Base-by-base conservation (phyloP, 2,329 filamentous ascomycete genomes). In the Curvularia sp. region DNA sequence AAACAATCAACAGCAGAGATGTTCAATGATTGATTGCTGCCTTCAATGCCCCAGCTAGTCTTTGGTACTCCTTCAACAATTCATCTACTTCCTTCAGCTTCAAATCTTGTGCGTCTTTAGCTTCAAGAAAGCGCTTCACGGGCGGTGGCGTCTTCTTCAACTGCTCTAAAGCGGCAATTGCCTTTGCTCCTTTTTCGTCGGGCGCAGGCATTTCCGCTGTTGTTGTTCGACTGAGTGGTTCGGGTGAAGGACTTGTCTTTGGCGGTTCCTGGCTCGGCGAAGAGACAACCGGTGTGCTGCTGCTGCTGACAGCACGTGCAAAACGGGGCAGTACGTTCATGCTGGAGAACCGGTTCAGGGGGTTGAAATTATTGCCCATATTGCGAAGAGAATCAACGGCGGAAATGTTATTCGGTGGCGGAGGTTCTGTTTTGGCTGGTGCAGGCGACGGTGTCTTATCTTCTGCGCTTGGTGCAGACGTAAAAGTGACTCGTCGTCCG, bases 321-420 rank as follows among this genome's bases (percentile, higher is more conserved):
- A 96, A 94, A 0, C 88, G 88, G 55, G 90, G 87, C 66, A 96
- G 89, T 72, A 88, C 85, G 55, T 85, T 85, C 73, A 95, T 92
- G 33, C 88, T 84, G 8, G 89, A 87, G 51, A 96, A 85, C 51
- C 92, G 86, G 44, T 88, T 91, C 74, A 96, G 88, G 3, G 92
- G 92, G 69, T 96, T 96, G 33, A 96, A 81, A 0, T 89, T 89
- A 74, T 85, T 95, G 38, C 92, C 89, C 60, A 96, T 84, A 73
- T 86, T 94, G 54, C 91, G 88, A 81, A 96, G 89, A 12, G 91
- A 92, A 63, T 96, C 92, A 1, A 96, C 85, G 12, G 90, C 88
- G 3, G 89, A 88, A 60, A 84, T 85, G 55, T 65, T 67, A 50
- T 59, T 55, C 13, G 57, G 56, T 10, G 66, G 61, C 15, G 71